Conservation (phyloP, 352 stramenopile species). For the Pythium angustatum region DNA sequence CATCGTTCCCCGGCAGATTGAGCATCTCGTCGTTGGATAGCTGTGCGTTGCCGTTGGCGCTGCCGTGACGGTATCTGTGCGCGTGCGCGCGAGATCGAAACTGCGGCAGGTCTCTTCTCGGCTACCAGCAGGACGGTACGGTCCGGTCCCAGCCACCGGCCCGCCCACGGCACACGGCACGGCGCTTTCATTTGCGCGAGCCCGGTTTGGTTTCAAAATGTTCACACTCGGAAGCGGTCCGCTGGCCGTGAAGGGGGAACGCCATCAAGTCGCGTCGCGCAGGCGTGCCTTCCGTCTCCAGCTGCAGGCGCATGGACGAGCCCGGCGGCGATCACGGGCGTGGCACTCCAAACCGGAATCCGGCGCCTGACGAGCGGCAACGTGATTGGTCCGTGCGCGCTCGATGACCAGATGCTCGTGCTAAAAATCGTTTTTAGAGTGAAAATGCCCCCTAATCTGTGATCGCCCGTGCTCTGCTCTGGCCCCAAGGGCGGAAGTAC, state of each 20-base stretch:
- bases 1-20: not conserved
- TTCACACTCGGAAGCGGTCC: not conserved
- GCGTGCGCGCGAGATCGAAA: slow-evolving; percentile 12
- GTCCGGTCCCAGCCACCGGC: too few relatives aligned
- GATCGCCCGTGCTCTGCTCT: slow-evolving; percentile 9
- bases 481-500: too few relatives aligned
- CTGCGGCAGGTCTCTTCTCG: not conserved
- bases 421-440: too few relatives aligned
- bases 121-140: too few relatives aligned
- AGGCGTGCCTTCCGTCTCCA: slow-evolving; percentile 12
- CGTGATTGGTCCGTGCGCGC: slow-evolving; percentile 4
- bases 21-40: too few relatives aligned
- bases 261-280: slow-evolving; percentile 28
- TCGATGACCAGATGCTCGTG: slow-evolving; percentile 7
- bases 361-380: slow-evolving; percentile 17
- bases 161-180: too few relatives aligned
- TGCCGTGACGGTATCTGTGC: too few relatives aligned
- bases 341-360: slow-evolving; percentile 14
- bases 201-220: too few relatives aligned
- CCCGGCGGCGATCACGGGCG: slow-evolving; percentile 2
- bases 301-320: slow-evolving; percentile 19
- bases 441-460: too few relatives aligned
- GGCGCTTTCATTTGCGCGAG: too few relatives aligned
- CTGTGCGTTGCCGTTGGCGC: too few relatives aligned
- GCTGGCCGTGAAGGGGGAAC: slow-evolving; percentile 17